Percentiles rank a stretch among this genome's conserved stretches.
Evolutionary conservation across 2,329 filamentous ascomycete species (phyloP).

Genomic region (Diaporthe citriasiana): DNA sequence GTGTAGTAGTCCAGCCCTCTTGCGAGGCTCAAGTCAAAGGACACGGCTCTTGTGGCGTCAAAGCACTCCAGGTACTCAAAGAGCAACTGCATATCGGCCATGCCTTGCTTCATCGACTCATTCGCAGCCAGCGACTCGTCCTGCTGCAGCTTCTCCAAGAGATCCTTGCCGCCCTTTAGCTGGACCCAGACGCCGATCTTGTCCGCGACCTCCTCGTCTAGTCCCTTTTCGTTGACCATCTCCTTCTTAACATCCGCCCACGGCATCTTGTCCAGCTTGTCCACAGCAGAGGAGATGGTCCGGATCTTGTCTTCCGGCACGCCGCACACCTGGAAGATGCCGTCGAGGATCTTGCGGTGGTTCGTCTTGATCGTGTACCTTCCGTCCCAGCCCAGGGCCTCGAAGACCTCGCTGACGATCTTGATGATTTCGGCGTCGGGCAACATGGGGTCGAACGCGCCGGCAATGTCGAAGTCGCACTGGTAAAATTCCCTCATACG

Average conservation of each 20-base stretch:
- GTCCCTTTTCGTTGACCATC: constrained; percentile 93
- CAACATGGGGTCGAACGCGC: constrained; percentile 89
- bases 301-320: constrained; percentile 90
- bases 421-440: constrained; percentile 91
- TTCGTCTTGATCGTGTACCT: constrained; percentile 86
- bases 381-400: constrained; percentile 79
- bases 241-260: constrained; percentile 93
- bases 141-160: constrained; percentile 77
- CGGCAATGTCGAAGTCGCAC: constrained; percentile 96
- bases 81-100: constrained; percentile 84
- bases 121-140: constrained; percentile 80
- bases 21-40: constrained; percentile 91
- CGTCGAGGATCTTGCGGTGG: constrained; percentile 93
- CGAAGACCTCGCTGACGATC: constrained; percentile 88
- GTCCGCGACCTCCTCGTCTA: constrained; percentile 83
- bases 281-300: constrained; percentile 91
- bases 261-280: constrained; percentile 94
- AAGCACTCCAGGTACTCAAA: constrained; percentile 88
- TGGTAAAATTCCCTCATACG: constrained; percentile 98
- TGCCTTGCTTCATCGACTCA: constrained; percentile 80
- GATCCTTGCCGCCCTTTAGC: constrained; percentile 75
- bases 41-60: constrained; percentile 78
- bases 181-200: constrained; percentile 89
- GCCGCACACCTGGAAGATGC: constrained; percentile 91
- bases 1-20: constrained; percentile 90